Evolutionary conservation across 108 stramenopile species (phyloP), one percentile per base, ranked within the genome.

Genomic region (Epithemia pelagica): DNA sequence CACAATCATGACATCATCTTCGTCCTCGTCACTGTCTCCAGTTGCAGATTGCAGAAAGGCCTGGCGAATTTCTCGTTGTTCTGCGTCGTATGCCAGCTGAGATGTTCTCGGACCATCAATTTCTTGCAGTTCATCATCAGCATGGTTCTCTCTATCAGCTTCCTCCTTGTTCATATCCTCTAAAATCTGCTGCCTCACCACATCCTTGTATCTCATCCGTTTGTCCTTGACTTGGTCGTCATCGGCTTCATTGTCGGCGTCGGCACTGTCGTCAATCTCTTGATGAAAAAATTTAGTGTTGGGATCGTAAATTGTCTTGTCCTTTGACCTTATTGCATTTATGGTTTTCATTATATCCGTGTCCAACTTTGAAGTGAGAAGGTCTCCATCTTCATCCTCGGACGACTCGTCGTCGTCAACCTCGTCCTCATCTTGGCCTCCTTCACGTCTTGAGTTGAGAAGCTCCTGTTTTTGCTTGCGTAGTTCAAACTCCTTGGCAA

Each of bases 151-250:
- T 30, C 27, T 55, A 5, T 61, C 62, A 37, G 66, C 64, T 10
- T 72, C 79, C 21, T 78, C 74, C 28, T 61, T 73, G 15, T 76
- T 84, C 78, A 95, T 92, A 64, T 96, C 80, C 54, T 95, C 88
- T 30, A 99, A 70, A 37, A 98, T 87, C 76, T 98, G 96, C 62
- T 96, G 90, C 25, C 99, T 81, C 3, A 96, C 71, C 31, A 99
- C 87, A 75, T 99, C 99, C 72, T 96, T 97, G 88, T 90, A 97
- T 5, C 68, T 74, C 78, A 79, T 85, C 23, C 72, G 77, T 51
- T 82, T 82, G 21, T 29, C 31, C 21, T 61, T 70, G 56, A 64
- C 76, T 59, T 80, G 65, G 0, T 52, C 61, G n/a, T 64, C 29
- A 27, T 73, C 69, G 62, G 75, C 68, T 32, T 63, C 52, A 22